Conservation (phyloP, 164 flowering plant species). For the Magnolia officinalis region DNA sequence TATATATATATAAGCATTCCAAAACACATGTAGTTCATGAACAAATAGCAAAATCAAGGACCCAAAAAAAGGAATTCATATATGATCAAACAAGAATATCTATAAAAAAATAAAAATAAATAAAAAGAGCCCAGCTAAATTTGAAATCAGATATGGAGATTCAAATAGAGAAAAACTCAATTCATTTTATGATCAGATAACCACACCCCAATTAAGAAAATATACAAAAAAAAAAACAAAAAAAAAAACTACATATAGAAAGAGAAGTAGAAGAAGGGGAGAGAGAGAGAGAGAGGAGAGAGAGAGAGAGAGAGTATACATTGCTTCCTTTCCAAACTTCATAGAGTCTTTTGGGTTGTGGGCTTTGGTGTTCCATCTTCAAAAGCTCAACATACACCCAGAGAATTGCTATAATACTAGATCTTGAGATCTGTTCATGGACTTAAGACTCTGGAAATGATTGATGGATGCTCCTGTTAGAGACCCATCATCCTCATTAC, state of each 20-base stretch:
- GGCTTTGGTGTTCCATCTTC: background rate
- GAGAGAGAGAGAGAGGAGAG: background rate
- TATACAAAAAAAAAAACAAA: background rate
- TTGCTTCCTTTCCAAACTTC: slow-evolving; percentile 16
- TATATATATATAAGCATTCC: background rate
- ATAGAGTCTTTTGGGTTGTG: slow-evolving; percentile 9
- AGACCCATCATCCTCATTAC: background rate
- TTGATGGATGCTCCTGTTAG: background rate
- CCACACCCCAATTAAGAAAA: background rate
- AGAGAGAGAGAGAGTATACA: slow-evolving; percentile 1
- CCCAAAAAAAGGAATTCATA: background rate
- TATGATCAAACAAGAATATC: background rate
- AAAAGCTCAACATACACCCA: background rate
- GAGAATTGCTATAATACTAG: background rate
- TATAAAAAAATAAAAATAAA: background rate
- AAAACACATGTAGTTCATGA: background rate
- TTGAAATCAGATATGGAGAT: background rate
- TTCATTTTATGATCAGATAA: background rate
- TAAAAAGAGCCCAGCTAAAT: background rate
- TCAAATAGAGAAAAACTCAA: background rate
- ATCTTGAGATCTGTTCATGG: background rate
- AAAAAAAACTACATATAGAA: background rate
- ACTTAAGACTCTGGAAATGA: background rate
- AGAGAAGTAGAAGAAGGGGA: background rate
- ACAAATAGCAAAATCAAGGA: background rate